These are phyloP conservation scores for Apiotrichum gamsii DNA, from an alignment of 1,284 basidiomycete genomes.

Conservation along the genomic window DNA sequence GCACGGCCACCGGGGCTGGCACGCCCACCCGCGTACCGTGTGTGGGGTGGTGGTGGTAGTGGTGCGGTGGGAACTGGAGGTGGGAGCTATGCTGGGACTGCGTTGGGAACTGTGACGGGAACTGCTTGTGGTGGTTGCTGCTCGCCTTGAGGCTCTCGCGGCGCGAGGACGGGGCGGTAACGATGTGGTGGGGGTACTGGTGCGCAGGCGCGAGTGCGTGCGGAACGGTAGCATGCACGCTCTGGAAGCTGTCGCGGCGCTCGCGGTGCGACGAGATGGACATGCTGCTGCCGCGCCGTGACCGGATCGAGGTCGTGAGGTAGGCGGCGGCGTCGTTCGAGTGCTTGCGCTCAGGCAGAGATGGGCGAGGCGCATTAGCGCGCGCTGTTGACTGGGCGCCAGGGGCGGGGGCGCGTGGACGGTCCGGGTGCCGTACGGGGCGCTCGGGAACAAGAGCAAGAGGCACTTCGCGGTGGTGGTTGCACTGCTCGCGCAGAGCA, in stretches of 20 bases:
- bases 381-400: too few species aligned
- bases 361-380: not conserved
- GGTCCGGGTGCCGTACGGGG: not conserved
- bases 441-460: not conserved
- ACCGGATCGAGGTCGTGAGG: not conserved
- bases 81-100: too few species aligned
- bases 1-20: not conserved
- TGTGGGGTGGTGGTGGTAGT: slow-evolving; percentile 1
- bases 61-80: too few species aligned
- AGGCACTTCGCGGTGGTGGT: not conserved
- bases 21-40: slow-evolving; percentile 1
- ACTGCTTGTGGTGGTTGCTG: too few species aligned
- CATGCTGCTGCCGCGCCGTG: too few species aligned
- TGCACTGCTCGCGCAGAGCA: not conserved
- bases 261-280: too few species aligned
- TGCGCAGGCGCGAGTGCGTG: too few species aligned
- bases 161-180: too few species aligned
- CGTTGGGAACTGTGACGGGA: too few species aligned
- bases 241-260: not conserved
- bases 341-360: not conserved
- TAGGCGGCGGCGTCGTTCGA: not conserved
- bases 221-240: too few species aligned
- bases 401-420: too few species aligned
- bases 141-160: not conserved
- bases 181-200: too few species aligned